A percentile compares a stretch with the other conserved stretches of the same genome.
Conservation (phyloP, 352 stramenopile genomes). For the Blastocystis sp. region DNA sequence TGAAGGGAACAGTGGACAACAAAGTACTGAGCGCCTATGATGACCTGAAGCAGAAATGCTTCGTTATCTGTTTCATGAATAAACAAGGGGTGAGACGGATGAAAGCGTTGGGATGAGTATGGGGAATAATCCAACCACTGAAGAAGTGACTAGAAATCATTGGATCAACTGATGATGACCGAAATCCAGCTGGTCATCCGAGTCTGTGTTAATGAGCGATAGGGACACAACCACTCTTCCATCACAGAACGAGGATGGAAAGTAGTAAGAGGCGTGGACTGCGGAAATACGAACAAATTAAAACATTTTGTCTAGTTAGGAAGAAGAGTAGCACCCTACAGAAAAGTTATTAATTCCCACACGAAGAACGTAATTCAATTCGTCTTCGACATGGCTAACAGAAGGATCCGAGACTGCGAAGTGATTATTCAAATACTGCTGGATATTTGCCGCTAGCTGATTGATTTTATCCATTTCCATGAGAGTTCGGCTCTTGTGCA, state of each 20-base stretch:
- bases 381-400: neutral
- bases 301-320: neutral
- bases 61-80: neutral
- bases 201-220: neutral
- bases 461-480: neutral
- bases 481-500: neutral
- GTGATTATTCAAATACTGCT: neutral
- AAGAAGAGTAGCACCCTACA: neutral
- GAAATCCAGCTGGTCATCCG: neutral
- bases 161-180: neutral
- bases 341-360: neutral
- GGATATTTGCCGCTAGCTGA: neutral
- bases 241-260: neutral
- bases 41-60: neutral
- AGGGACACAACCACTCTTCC: neutral
- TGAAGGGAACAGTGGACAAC: conserved; percentile 5
- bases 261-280: neutral
- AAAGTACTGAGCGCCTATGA: neutral
- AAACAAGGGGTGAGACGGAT: neutral
- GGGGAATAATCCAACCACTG: neutral
- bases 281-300: neutral
- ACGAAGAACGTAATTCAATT: neutral
- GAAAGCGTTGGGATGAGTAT: neutral
- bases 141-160: neutral
- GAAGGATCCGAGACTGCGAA: neutral